Evolutionary conservation across 768 basidiomycete species (phyloP), one percentile per base, ranked within the genome.

Genomic region (Boletus huronensis): DNA sequence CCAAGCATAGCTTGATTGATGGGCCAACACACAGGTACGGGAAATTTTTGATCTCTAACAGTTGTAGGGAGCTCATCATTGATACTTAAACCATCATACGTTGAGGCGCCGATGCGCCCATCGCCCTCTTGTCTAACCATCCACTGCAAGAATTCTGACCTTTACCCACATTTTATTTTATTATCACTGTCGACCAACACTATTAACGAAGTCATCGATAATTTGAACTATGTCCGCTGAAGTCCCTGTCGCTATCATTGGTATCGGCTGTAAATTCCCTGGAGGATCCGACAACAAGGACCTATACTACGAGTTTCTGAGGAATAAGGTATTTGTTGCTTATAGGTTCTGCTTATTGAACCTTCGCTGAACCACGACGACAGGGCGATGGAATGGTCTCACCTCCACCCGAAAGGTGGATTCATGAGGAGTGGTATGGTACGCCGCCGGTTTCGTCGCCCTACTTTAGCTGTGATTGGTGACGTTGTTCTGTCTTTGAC

Each of bases 191-290:
- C 23, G 36, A 47, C 31, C 28, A 53, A 19, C 23, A 38, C 28
- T n/a, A 31, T 38, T 31, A 36, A 36, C 41, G 6, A 48, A 51
- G 17, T 39, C 39, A 26, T 55, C 49, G 17, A 52, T 48, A 53
- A 34, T 46, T 36, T 48, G 39, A 31, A 55, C 41, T 8, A 70
- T 70, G 68, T 70, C 69, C 29, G 62, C 69, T 35, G 57, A 69
- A 54, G 44, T 61, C 14, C 68, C 68, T 6, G 64, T 64, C 48
- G 69, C 68, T 17, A 41, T 70, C 43, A 62, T 70, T 40, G 69
- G 68, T 23, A 70, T 70, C 29, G 68, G 68, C n/a, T 69, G 69
- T 48, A 69, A 63, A 55, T 70, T 70, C 38, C 67, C 68, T 44
- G 67, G 67, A 40, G 66, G 64, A 42, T 70, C 69, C 19, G 68